Evolutionary conservation across 108 stramenopile genomes (phyloP).

Genomic region (Aurantiochytrium sp.): DNA sequence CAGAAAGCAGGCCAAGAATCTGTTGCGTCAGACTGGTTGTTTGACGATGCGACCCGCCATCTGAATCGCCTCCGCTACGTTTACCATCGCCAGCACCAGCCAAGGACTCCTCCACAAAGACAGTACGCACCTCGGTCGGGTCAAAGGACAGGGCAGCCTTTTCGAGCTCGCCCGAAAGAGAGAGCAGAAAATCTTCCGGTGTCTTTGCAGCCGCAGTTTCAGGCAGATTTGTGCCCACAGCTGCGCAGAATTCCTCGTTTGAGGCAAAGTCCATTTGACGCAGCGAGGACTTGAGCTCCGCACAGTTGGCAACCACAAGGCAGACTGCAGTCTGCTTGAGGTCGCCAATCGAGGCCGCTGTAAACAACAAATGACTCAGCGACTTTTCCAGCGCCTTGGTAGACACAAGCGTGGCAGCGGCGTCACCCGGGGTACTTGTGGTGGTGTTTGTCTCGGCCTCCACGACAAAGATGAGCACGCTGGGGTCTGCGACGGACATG

Average conservation of each 20-base stretch:
- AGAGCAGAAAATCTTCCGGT: background rate
- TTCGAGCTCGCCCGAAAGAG: background rate
- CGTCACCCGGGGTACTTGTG: background rate
- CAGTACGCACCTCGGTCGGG: background rate
- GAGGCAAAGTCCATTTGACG: background rate
- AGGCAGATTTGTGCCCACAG: background rate
- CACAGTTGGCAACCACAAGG: background rate
- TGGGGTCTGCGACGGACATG: background rate
- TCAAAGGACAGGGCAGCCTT: background rate
- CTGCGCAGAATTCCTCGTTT: background rate
- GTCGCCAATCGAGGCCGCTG: background rate
- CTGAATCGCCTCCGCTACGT: no score
- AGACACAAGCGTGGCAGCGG: background rate
- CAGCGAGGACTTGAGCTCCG: background rate
- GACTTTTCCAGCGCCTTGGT: background rate
- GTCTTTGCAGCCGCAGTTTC: background rate
- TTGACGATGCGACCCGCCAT: no score
- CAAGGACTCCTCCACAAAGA: background rate
- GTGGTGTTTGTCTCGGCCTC: background rate
- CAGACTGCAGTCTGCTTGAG: background rate
- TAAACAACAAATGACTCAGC: background rate
- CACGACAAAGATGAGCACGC: background rate
- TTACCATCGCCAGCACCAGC: no score
- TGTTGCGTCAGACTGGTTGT: background rate
- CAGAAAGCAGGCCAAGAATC: background rate